Base-by-base conservation (phyloP, 2,329 filamentous ascomycete species). In the Aspergillus fischeri region DNA sequence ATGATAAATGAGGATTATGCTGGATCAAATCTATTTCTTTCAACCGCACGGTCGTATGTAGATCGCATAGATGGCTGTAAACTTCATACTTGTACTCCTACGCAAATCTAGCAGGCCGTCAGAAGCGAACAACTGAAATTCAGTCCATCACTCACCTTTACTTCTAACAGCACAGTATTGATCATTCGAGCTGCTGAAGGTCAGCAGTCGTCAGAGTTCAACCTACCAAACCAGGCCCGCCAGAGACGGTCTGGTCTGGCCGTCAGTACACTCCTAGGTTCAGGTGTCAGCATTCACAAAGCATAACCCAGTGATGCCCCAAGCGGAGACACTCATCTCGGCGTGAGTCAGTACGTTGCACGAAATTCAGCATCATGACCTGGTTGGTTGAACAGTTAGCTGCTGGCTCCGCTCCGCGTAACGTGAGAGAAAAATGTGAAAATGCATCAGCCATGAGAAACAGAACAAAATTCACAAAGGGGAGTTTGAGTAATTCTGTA, bases 241-340 rank as follows among this genome's bases (percentile, higher is more conserved):
- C 14, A 14, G 24, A n/a, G 14, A 10, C 24, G 20, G 58, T 27
- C 28, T 57, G 54, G 21, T 27, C 28, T 57, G 53, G 25, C 53
- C 49, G 24, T 54, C 17, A 20, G 55, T 51, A 27, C 10, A 25
- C 21, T 25, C 11, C 24, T 27, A 14, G 24, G 1, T 3, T 17
- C 20, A 47, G 44, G 9, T 7, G 21, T 47, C 21, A 47, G 44
- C 44, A 47, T 47, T 47, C 44, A 47, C 44, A 47, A 27, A 47
- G 44, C 21, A 47, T 3, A n/a, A 44, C 21, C 5, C 2, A 3
- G 14, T 38, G 14, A 38, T 6, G 32, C 14, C 32, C 32, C 14
- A 38, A 17, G 14, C 5, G 14, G 32, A 17, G 32, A 38, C 32
- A 38, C 14, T 38, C 32, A 17, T 38, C 44, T 47, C 44, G 24